Base-by-base conservation (phyloP, 2,329 filamentous ascomycete genomes). In the Ceratocystiopsis minuta region DNA sequence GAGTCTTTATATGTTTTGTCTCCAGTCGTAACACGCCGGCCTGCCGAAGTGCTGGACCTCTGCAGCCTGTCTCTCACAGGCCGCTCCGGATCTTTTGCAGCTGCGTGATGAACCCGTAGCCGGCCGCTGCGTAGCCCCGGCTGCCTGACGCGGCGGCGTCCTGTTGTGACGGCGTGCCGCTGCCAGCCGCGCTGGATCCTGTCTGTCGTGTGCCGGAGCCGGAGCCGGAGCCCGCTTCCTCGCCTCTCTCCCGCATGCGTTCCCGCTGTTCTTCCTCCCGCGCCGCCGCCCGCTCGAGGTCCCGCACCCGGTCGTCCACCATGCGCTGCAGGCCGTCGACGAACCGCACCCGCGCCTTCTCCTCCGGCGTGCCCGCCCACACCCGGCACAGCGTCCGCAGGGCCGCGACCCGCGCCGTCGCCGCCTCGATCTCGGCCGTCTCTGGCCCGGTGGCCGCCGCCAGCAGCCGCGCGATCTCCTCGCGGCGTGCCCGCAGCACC, bases 351-450 rank as follows among this genome's bases (percentile, higher is more conserved):
- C 90, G 68, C 6, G 85, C 84, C 60, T 83, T 92, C 57, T 96
- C 90, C 61, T 98, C 90, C 0, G 83, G 80, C 3, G 90, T 95
- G n/a, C 86, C 86, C 56, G 81, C 88, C 87, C 90, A 98, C 17
- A 98, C 77, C n/a, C 62, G 62, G 4, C 76, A 75, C 48, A 96
- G 61, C 47, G 77, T 71, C 53, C 85, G 78, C 43, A 96, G 66
- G 54, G 82, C 75, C 53, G 85, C 78, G 14, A 96, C 77, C 37
- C 83, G 67, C 43, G 69, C 68, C 13, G 72, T 72, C 0, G 90
- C 90, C 44, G 77, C 76, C 48, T 83, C 83, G 16, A 37, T 34
- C 3, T 34, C 31, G 14, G 17, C 4, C 16, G 34, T 45, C 6
- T 16, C 31, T 12, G 18, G 17, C 2, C 17, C 24, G 14, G 37